phyloP scores from a whole-genome alignment of 176 grass and related monocot species.

The Raddia guianensis region DNA sequence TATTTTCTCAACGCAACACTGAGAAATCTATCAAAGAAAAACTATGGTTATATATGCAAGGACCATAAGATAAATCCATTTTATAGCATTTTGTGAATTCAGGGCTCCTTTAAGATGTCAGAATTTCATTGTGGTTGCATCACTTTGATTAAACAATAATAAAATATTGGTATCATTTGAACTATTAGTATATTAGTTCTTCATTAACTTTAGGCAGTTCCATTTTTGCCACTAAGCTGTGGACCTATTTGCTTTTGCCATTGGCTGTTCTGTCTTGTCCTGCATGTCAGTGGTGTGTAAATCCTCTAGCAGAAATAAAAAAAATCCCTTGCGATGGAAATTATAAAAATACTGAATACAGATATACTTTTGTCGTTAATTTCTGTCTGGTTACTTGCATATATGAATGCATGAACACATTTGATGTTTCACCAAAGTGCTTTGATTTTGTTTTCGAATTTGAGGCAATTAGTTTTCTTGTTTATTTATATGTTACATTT shows the following conservation, averaged over 20 bases:
- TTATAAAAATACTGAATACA: conserved; percentile 1
- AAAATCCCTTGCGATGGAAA: not conserved
- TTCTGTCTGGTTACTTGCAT: conserved; percentile 25
- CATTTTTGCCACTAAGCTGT: not conserved
- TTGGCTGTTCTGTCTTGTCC: conserved; percentile 1
- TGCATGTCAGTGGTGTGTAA: conserved; percentile 28
- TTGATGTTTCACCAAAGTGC: not conserved
- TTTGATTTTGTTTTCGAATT: conserved; percentile 2
- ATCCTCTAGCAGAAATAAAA: not conserved
- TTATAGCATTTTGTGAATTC: conserved; percentile 28
- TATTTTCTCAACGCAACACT: conserved; percentile 12
- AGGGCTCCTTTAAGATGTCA: conserved; percentile 19
- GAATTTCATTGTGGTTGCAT: not conserved
- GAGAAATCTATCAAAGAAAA: conserved; percentile 25
- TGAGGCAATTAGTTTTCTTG: not conserved
- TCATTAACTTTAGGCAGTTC: not conserved
- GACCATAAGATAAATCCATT: conserved; percentile 11
- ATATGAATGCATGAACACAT: not conserved
- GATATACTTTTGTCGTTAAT: conserved; percentile 17
- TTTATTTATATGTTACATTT: conserved; percentile 33
- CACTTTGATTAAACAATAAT: not conserved
- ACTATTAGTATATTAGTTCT: not conserved
- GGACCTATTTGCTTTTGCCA: not conserved
- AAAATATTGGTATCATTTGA: conserved; percentile 11
- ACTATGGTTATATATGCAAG: conserved; percentile 6